A percentile compares a stretch with the other conserved stretches of the same genome.
Conservation (phyloP, 179 eudicot species). For the Amaranthus tricolor region DNA sequence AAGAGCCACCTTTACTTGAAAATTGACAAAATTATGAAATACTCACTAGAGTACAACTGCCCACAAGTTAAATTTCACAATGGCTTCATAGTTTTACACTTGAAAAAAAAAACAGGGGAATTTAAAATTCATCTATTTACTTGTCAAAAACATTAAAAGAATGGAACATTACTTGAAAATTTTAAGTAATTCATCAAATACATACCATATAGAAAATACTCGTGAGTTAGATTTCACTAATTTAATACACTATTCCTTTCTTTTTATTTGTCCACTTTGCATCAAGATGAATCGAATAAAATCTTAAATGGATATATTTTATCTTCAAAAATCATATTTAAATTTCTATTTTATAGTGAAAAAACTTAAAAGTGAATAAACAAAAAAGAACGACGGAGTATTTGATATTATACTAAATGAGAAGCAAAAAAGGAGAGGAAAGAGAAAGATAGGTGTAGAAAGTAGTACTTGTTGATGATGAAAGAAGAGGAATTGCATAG, state of each 20-base stretch:
- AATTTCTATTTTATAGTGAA: too few relatives aligned
- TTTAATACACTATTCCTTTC: too few relatives aligned
- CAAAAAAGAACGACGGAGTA: too few relatives aligned
- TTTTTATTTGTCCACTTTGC: too few relatives aligned
- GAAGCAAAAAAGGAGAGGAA: background rate
- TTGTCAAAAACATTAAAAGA: background rate
- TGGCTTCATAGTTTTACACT: background rate
- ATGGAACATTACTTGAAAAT: background rate
- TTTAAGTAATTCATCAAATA: background rate
- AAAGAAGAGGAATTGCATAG: slow-evolving; percentile 26
- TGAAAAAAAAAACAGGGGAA: background rate
- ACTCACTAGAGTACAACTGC: too few relatives aligned
- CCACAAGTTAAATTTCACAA: too few relatives aligned
- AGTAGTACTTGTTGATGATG: slow-evolving; percentile 18
- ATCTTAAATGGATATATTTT: too few relatives aligned
- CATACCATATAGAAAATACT: background rate
- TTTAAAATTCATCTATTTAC: background rate
- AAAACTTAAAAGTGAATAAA: too few relatives aligned
- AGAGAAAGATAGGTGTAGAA: slow-evolving; percentile 7
- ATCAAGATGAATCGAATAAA: too few relatives aligned
- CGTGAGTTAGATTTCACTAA: background rate
- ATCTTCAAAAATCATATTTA: too few relatives aligned
- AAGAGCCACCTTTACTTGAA: too few relatives aligned
- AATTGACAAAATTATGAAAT: too few relatives aligned
- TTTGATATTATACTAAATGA: background rate